Conservation (phyloP, 495 filamentous ascomycete genomes). For the Choiromyces venosus region DNA sequence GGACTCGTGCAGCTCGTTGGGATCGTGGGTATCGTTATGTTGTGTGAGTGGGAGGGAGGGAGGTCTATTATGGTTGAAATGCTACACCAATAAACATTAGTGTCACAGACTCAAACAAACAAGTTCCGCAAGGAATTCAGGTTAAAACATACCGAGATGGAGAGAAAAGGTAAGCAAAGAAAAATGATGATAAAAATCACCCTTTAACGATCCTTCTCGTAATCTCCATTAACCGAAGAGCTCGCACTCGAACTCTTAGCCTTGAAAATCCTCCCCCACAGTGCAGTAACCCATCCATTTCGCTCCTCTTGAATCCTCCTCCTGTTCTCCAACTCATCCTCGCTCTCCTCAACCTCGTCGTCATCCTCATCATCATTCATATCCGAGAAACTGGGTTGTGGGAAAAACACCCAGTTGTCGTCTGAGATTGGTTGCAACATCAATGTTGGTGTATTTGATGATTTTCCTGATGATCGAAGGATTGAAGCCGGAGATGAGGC, state of each 20-base stretch:
- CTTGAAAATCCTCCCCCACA: constrained; percentile 37
- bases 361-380: constrained; percentile 35
- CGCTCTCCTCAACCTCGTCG: constrained; percentile 23
- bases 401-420: constrained; percentile 37
- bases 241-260: constrained; percentile 9
- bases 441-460: constrained; percentile 14
- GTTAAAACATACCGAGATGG: not conserved
- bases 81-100: not conserved
- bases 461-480: not conserved
- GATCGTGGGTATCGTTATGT: not conserved
- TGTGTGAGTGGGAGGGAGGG: not conserved
- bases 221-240: constrained; percentile 2
- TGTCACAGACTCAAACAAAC: not conserved
- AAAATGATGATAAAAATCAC: not conserved
- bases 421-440: constrained; percentile 26
- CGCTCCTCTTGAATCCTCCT: constrained; percentile 30
- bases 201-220: not conserved
- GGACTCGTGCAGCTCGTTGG: not conserved
- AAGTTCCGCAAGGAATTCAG: not conserved
- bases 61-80: not conserved
- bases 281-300: constrained; percentile 32
- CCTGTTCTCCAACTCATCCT: constrained; percentile 13
- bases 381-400: constrained; percentile 30
- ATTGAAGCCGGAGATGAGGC: not conserved
- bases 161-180: not conserved